Evolutionary conservation across 768 basidiomycete genomes (phyloP).

Genomic region (Arthromyces matolae): DNA sequence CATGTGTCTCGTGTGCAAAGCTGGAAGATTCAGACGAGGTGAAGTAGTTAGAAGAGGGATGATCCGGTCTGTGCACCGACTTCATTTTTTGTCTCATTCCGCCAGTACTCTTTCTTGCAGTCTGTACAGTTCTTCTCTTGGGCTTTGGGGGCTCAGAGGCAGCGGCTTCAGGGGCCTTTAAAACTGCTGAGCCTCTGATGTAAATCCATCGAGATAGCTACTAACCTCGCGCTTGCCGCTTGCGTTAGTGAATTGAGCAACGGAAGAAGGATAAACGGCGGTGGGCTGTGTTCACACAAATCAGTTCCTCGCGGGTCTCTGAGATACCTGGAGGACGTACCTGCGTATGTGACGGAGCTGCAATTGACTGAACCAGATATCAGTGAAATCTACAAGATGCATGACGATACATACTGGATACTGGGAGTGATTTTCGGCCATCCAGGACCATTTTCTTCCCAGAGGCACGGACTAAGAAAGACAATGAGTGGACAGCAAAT

Average conservation of each 20-base stretch:
- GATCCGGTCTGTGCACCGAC: too few species aligned
- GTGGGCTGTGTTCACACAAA: background rate
- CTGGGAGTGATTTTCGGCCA: background rate
- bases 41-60: too few species aligned
- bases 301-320: background rate
- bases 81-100: too few species aligned
- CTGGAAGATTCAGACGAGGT: too few species aligned
- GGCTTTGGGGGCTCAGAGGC: background rate
- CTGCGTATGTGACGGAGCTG: background rate
- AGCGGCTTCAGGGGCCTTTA: background rate
- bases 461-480: background rate
- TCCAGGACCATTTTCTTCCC: conserved; percentile 1
- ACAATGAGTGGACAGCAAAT: background rate
- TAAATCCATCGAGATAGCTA: background rate
- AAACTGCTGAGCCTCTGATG: background rate
- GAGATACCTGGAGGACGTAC: too few species aligned
- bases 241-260: too few species aligned
- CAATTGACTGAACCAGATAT: background rate
- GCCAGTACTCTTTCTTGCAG: too few species aligned
- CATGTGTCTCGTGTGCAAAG: too few species aligned
- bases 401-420: background rate
- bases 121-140: too few species aligned
- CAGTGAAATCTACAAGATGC: background rate
- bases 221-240: background rate
- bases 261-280: background rate